Evolutionary conservation across 805 yeast species (phyloP).

Genomic region (Kuraishia borneana): DNA sequence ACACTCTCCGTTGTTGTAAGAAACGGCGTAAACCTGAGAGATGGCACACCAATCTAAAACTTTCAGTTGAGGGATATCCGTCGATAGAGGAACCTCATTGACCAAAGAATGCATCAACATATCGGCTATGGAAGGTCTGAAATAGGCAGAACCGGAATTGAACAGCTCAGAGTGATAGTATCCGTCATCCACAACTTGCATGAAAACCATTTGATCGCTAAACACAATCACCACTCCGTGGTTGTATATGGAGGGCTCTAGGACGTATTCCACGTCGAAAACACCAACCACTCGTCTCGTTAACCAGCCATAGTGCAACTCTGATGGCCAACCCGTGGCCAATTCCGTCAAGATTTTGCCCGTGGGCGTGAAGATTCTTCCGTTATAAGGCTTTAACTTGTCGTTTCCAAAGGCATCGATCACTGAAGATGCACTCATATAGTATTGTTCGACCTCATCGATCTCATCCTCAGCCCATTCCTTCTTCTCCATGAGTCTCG

Average conservation of each 20-base stretch:
- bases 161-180: slow-evolving; percentile 17
- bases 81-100: slow-evolving; percentile 67
- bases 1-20: slow-evolving; percentile 21
- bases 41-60: slow-evolving; percentile 64
- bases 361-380: slow-evolving; percentile 79
- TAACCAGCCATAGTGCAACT: slow-evolving; percentile 82
- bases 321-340: slow-evolving; percentile 81
- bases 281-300: slow-evolving; percentile 78
- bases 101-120: slow-evolving; percentile 82
- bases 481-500: slow-evolving; percentile 42
- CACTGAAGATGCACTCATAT: slow-evolving; percentile 45
- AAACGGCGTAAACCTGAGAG: slow-evolving; percentile 38
- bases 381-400: slow-evolving; percentile 35
- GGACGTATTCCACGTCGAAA: slow-evolving; percentile 24
- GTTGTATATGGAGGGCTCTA: slow-evolving; percentile 16
- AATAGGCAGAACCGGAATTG: slow-evolving; percentile 12
- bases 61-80: slow-evolving; percentile 51
- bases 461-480: slow-evolving; percentile 25
- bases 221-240: slow-evolving; percentile 62
- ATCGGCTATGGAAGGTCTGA: slow-evolving; percentile 58
- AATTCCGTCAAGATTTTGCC: slow-evolving; percentile 81
- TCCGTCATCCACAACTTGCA: slow-evolving; percentile 38
- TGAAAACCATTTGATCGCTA: slow-evolving; percentile 66
- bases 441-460: slow-evolving; percentile 26
- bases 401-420: slow-evolving; percentile 75